Conservation (phyloP, 345 rosid genomes). For the Pistacia atlantica region DNA sequence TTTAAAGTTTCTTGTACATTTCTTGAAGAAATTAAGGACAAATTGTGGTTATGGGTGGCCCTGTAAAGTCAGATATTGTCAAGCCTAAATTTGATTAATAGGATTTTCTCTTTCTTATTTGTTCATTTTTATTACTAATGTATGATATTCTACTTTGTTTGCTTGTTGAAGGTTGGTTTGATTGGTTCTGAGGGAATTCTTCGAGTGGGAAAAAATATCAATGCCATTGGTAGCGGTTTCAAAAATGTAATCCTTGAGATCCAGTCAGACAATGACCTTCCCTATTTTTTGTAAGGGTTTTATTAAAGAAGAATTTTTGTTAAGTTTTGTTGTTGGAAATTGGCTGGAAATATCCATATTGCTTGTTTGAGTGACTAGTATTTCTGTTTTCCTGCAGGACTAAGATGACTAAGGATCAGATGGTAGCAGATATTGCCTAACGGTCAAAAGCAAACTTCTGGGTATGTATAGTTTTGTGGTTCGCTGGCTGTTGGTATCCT, state of each 20-base stretch:
- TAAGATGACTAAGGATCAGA: slow-evolving; percentile 52
- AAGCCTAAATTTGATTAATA: neutral
- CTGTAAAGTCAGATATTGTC: slow-evolving; percentile 44
- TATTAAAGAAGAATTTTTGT: neutral
- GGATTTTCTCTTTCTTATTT: slow-evolving; percentile 9
- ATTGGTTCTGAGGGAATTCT: slow-evolving; percentile 92
- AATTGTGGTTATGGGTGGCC: slow-evolving; percentile 72
- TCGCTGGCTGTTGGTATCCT: too few relatives aligned
- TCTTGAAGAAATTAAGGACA: slow-evolving; percentile 79
- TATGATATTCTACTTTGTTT: slow-evolving; percentile 6
- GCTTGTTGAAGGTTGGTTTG: slow-evolving; percentile 65
- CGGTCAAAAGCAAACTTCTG: too few relatives aligned
- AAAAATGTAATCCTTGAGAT: slow-evolving; percentile 74
- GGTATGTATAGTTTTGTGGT: too few relatives aligned
- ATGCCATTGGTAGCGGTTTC: slow-evolving; percentile 63
- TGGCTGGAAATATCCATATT: neutral
- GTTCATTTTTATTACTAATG: neutral
- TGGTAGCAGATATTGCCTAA: too few relatives aligned
- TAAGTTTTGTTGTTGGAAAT: neutral
- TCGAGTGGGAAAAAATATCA: slow-evolving; percentile 68
- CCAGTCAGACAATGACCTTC: slow-evolving; percentile 78
- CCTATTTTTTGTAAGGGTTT: slow-evolving; percentile 80
- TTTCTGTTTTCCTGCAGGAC: slow-evolving; percentile 48
- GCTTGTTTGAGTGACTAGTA: neutral
- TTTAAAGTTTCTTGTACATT: slow-evolving; percentile 56